Conservation (phyloP, 352 stramenopile species). For the Globisporangium abappressorium region DNA sequence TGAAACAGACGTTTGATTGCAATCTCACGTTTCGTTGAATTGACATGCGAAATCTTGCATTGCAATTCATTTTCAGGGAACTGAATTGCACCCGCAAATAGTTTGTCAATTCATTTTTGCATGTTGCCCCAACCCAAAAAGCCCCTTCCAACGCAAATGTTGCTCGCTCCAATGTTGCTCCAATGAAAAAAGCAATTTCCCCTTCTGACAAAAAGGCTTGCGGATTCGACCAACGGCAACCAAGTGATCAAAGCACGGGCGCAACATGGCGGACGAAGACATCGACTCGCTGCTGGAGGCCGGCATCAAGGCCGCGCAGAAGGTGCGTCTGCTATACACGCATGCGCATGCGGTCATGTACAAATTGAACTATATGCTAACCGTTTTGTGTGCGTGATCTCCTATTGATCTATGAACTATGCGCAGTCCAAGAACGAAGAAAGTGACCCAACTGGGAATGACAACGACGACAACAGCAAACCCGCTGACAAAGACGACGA, state of each 20-base stretch:
- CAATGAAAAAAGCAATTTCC: conserved; percentile 8
- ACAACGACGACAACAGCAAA: conserved; percentile 9
- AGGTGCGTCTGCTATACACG: conserved; percentile 32
- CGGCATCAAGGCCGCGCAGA: conserved; percentile 54
- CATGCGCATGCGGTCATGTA: neutral
- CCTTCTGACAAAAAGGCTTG: neutral
- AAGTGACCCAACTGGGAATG: neutral
- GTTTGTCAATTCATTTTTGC: conserved; percentile 11
- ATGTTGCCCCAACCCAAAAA: neutral
- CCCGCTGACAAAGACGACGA: neutral
- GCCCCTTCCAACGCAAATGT: neutral
- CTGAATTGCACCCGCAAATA: neutral
- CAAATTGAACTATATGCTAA: neutral
- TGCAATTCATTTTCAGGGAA: conserved; percentile 1
- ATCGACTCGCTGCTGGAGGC: conserved; percentile 82
- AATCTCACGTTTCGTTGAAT: neutral
- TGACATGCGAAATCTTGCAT: neutral
- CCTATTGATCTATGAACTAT: neutral
- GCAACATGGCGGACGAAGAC: conserved; percentile 62
- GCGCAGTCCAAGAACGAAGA: conserved; percentile 8
- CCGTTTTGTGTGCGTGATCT: neutral
- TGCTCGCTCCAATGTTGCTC: neutral
- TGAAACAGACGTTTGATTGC: neutral
- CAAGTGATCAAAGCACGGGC: neutral
- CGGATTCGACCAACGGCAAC: neutral